phyloP scores from a whole-genome alignment of 495 filamentous ascomycete species.

The Tuber umbilicatum region DNA sequence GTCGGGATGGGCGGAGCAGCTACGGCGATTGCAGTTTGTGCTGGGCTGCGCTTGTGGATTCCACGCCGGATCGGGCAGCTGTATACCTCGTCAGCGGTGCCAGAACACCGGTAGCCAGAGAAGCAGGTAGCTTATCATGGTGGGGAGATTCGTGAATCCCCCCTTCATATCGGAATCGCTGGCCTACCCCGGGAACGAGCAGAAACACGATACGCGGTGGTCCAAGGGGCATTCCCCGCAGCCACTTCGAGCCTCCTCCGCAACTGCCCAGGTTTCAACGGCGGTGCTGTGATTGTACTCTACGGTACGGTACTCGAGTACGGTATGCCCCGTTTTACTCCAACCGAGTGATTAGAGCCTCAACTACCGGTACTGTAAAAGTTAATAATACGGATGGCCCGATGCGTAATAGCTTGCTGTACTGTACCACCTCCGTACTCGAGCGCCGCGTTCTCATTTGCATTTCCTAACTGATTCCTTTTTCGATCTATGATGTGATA shows the following conservation, averaged over 20 bases:
- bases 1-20: no score
- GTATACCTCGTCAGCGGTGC: no score
- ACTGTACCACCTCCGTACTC: neutral
- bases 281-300: neutral
- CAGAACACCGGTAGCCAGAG: no score
- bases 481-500: neutral
- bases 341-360: neutral
- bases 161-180: neutral
- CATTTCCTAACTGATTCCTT: neutral
- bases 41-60: no score
- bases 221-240: neutral
- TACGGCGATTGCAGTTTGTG: no score
- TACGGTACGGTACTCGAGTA: neutral
- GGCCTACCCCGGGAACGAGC: neutral
- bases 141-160: neutral
- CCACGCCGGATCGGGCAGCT: no score
- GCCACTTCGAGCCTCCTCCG: neutral
- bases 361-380: neutral
- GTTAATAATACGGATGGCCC: neutral
- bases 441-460: neutral
- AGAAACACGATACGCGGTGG: neutral
- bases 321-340: neutral
- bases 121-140: no score
- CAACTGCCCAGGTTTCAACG: neutral
- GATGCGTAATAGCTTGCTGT: neutral